Percentiles rank a stretch among this genome's conserved stretches.
Conservation (phyloP, 345 rosid genomes). For the Salix viminalis region DNA sequence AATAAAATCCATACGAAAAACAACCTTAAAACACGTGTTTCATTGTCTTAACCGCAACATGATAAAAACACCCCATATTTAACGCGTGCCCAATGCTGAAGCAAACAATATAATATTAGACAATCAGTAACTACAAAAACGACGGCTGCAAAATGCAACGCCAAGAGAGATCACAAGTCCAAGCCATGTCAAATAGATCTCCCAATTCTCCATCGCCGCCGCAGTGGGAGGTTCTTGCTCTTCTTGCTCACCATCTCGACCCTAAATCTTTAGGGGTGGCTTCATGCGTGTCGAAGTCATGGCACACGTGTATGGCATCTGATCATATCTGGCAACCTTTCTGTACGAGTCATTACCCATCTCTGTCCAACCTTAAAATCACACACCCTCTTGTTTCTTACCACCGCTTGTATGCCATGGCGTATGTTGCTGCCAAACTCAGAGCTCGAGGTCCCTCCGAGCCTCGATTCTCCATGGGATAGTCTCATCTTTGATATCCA, state of each 20-base stretch:
- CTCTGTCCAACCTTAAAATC: slow-evolving; percentile 34
- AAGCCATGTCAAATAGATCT: neutral
- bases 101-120: neutral
- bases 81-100: neutral
- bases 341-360: slow-evolving; percentile 32
- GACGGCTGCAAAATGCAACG: neutral
- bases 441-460: slow-evolving; percentile 19
- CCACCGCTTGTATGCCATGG: slow-evolving; percentile 31
- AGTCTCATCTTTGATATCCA: slow-evolving; percentile 32
- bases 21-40: neutral
- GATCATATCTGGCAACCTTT: slow-evolving; percentile 40
- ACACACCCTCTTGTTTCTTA: slow-evolving; percentile 27
- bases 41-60: neutral
- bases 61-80: neutral
- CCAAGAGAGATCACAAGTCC: neutral
- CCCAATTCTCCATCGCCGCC: slow-evolving; percentile 10
- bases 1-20: neutral
- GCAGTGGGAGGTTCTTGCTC: slow-evolving; percentile 37
- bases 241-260: slow-evolving; percentile 39
- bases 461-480: slow-evolving; percentile 33
- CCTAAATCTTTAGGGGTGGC: slow-evolving; percentile 41
- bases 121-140: too few species aligned
- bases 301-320: slow-evolving; percentile 39
- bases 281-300: slow-evolving; percentile 42
- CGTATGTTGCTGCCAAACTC: slow-evolving; percentile 27